Conservation (phyloP, 371 early-diverging fungal genomes). For the Mortierella sp. region DNA sequence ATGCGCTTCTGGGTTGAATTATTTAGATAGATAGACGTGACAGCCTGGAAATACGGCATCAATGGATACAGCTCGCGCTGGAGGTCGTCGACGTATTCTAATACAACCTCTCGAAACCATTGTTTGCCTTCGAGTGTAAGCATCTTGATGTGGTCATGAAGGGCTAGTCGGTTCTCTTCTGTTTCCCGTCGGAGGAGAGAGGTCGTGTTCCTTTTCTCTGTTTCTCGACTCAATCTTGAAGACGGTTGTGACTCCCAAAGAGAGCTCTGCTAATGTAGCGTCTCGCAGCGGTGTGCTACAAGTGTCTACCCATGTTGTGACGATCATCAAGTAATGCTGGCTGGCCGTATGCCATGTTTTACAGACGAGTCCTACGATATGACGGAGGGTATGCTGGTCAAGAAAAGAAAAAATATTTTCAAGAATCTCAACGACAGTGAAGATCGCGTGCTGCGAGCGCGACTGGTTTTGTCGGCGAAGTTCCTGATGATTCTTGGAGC, state of each 20-base stretch:
- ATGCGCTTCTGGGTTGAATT: not conserved
- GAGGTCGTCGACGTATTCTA: too few species aligned
- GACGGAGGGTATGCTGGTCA: not conserved
- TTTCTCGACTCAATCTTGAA: not conserved
- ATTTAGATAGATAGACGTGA: slow-evolving; percentile 1
- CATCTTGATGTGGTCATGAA: not conserved
- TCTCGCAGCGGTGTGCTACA: not conserved
- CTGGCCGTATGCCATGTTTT: not conserved
- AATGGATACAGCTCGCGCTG: not conserved
- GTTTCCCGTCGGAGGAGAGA: not conserved
- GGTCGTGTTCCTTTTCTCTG: not conserved
- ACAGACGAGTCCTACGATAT: not conserved
- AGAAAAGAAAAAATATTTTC: not conserved
- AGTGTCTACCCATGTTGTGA: not conserved
- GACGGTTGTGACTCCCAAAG: not conserved
- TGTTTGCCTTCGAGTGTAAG: not conserved
- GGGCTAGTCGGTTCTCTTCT: not conserved
- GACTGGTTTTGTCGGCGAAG: not conserved
- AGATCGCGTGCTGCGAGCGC: not conserved
- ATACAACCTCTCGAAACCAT: not conserved
- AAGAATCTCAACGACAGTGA: not conserved
- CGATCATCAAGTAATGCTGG: not conserved
- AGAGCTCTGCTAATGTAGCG: not conserved
- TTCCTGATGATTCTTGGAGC: not conserved
- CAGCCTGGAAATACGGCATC: not conserved